Evolutionary conservation across 2,329 filamentous ascomycete species (phyloP).

Genomic region (Apiospora sp.): DNA sequence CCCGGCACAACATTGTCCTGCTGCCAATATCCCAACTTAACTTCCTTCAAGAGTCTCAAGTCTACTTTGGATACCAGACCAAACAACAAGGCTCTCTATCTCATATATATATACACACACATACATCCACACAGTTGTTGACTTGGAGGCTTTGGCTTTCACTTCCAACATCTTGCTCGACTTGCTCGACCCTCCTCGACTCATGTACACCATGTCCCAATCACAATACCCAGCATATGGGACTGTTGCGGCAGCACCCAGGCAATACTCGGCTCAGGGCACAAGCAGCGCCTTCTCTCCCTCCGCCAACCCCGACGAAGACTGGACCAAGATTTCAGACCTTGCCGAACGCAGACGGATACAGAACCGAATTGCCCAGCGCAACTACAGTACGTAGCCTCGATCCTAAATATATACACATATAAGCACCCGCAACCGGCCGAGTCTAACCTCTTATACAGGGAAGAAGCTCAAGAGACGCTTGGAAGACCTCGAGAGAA

Average conservation of each 20-base stretch:
- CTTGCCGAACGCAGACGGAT: slow-evolving; percentile 92
- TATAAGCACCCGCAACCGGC: neutral
- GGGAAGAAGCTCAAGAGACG: slow-evolving; percentile 94
- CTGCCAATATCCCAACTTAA: slow-evolving; percentile 15
- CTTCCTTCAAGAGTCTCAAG: slow-evolving; percentile 7
- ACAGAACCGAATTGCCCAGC: slow-evolving; percentile 97
- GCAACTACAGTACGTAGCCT: slow-evolving; percentile 81
- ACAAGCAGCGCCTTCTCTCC: slow-evolving; percentile 95
- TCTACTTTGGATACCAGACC: neutral
- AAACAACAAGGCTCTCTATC: slow-evolving; percentile 9
- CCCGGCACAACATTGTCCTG: slow-evolving; percentile 3
- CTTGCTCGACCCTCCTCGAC: slow-evolving; percentile 2
- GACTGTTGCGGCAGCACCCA: slow-evolving; percentile 53
- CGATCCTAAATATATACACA: slow-evolving; percentile 14
- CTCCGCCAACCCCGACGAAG: slow-evolving; percentile 93
- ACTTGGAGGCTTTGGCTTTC: slow-evolving; percentile 6
- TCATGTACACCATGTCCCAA: slow-evolving; percentile 54
- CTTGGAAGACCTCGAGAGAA: slow-evolving; percentile 83
- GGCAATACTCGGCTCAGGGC: slow-evolving; percentile 75
- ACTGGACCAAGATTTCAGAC: slow-evolving; percentile 99
- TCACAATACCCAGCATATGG: slow-evolving; percentile 50
- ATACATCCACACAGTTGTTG: slow-evolving; percentile 2
- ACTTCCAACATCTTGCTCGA: slow-evolving; percentile 15
- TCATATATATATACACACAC: neutral
- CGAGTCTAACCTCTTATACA: slow-evolving; percentile 45